Evolutionary conservation across 208 protist species (phyloP).

Genomic region (Leishmania turanica): DNA sequence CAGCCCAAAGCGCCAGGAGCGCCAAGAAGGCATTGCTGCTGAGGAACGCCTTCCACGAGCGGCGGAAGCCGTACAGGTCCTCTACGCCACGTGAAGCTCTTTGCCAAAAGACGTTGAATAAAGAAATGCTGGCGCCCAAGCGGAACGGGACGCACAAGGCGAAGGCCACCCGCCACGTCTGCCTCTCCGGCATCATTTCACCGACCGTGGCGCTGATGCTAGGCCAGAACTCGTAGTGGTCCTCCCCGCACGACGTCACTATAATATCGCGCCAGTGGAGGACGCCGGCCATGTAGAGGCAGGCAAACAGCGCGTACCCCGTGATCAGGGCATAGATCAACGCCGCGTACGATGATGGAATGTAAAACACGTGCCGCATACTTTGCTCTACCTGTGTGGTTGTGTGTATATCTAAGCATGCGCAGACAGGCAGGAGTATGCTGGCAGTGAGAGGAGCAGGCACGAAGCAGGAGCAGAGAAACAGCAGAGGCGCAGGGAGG

Average conservation of each 20-base stretch:
- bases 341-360: slow-evolving; percentile 67
- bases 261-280: slow-evolving; percentile 58
- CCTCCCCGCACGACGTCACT: slow-evolving; percentile 45
- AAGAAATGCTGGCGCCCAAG: slow-evolving; percentile 44
- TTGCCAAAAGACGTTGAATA: slow-evolving; percentile 72
- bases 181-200: slow-evolving; percentile 72
- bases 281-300: slow-evolving; percentile 53
- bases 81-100: slow-evolving; percentile 46
- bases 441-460: not conserved
- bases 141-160: slow-evolving; percentile 62
- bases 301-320: slow-evolving; percentile 40
- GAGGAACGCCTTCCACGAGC: slow-evolving; percentile 34
- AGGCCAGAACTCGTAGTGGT: slow-evolving; percentile 78
- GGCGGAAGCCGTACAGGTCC: slow-evolving; percentile 39
- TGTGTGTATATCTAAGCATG: not conserved
- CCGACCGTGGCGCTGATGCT: slow-evolving; percentile 74
- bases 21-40: slow-evolving; percentile 54
- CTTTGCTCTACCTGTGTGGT: not conserved
- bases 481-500: not conserved
- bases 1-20: slow-evolving; percentile 50
- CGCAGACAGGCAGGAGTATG: not conserved
- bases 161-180: slow-evolving; percentile 67
- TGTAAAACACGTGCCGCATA: slow-evolving; percentile 70
- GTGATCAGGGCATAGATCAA: slow-evolving; percentile 61
- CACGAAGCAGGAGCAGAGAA: not conserved